Evolutionary conservation across 164 flowering plant species (phyloP), one percentile per base, ranked within the genome.

Genomic region (Vitis labrusca): DNA sequence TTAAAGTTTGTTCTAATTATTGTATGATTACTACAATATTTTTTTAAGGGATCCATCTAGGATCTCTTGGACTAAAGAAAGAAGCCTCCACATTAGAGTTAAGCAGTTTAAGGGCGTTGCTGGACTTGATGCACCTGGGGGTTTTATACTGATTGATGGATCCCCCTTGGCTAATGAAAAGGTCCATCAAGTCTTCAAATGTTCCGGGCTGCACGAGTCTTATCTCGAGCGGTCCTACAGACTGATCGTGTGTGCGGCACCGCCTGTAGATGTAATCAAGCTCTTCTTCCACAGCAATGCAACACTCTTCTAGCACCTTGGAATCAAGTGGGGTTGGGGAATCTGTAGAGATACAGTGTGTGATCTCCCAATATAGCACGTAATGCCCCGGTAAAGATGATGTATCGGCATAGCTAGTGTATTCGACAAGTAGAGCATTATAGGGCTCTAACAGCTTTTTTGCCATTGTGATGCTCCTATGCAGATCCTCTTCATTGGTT

Each of bases 131-230:
- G 76, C 96, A 88, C 80, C 97, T 82, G 0, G 98, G 96, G 0
- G 98, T 90, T 70, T 93, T 93, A 55, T 91, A 93, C 77, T 93
- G 97, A 70, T 86, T 93, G 44, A 93, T 85, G 0, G 98, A 93
- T 1, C 85, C 92, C 0, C 96, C 97, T 65, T 86, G 88, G 62
- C 72, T 72, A 9, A 91, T 84, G 55, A 73, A 82, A 17, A 81
- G 79, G 68, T 93, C 97, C 98, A 93, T 91, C 77, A 93, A 50
- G 8, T 62, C 76, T 47, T 90, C 94, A 52, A 91, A 93, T 0
- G 95, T 85, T 9, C 98, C 93, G 0, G 78, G 60, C 72, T 84
- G 75, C 56, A 91, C 93, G n/a, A 91, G 80, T 0, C 94, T 77
- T 30, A 93, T 93, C 82, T 93, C 98, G 7, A 93, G 73, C 3